Conservation (phyloP, 768 basidiomycete genomes). For the Cytidiella melzeri region DNA sequence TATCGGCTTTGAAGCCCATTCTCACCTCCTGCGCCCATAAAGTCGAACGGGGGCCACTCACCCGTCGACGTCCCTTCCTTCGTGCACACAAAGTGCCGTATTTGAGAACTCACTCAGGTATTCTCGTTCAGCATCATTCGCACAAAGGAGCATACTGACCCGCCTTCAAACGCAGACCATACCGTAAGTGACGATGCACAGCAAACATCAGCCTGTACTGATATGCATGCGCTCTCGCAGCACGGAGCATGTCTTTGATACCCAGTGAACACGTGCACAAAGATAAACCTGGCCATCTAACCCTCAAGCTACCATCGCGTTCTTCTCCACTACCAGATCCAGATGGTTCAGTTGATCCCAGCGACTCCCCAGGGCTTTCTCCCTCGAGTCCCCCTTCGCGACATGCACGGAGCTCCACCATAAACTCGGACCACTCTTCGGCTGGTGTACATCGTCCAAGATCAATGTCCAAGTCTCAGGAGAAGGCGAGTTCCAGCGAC, state of each 20-base stretch:
- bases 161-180: too few relatives aligned
- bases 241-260: neutral
- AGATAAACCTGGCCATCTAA: neutral
- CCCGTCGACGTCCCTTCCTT: too few relatives aligned
- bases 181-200: too few relatives aligned
- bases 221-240: neutral
- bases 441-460: conserved; percentile 9
- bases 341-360: neutral
- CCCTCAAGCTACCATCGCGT: neutral
- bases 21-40: too few relatives aligned
- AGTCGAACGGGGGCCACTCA: neutral
- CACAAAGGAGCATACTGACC: too few relatives aligned
- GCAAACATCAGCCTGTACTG: neutral
- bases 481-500: conserved; percentile 8
- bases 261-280: neutral
- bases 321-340: neutral
- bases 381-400: neutral
- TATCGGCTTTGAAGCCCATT: too few relatives aligned
- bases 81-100: too few relatives aligned
- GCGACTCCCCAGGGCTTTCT: neutral
- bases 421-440: neutral
- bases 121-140: neutral
- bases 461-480: conserved; percentile 5
- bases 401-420: neutral
- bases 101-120: neutral